These are phyloP conservation scores for Monosporascus sp. DNA, from an alignment of 2,329 filamentous ascomycete genomes.

Conservation along the genomic window DNA sequence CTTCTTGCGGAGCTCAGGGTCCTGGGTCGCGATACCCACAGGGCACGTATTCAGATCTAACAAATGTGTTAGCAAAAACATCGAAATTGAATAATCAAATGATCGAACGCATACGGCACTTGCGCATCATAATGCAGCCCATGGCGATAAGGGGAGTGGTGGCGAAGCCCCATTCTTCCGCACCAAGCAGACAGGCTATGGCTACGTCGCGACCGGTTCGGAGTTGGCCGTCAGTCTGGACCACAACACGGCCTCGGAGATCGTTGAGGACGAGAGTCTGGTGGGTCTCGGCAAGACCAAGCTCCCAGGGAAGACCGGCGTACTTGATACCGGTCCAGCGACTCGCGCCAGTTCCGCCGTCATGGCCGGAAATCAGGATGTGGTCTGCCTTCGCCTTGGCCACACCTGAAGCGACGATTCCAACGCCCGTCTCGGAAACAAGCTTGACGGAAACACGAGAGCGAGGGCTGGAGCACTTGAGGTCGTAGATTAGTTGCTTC, in stretches of 20 bases:
- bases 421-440: slow-evolving; percentile 93
- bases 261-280: slow-evolving; percentile 95
- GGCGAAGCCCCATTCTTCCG: slow-evolving; percentile 97
- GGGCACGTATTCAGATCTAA: slow-evolving; percentile 67
- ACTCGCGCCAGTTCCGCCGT: slow-evolving; percentile 93
- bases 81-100: background rate
- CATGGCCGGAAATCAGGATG: slow-evolving; percentile 93
- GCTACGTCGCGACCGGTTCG: slow-evolving; percentile 90
- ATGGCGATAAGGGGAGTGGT: slow-evolving; percentile 93
- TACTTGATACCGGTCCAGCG: slow-evolving; percentile 99
- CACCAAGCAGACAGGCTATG: slow-evolving; percentile 89
- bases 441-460: slow-evolving; percentile 94
- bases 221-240: slow-evolving; percentile 93
- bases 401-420: slow-evolving; percentile 95
- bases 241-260: slow-evolving; percentile 88
- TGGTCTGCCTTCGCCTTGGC: slow-evolving; percentile 97
- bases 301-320: slow-evolving; percentile 91
- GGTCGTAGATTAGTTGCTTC: slow-evolving; percentile 95
- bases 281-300: slow-evolving; percentile 94
- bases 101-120: slow-evolving; percentile 46
- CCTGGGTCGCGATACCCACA: slow-evolving; percentile 92
- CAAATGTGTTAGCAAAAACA: slow-evolving; percentile 6
- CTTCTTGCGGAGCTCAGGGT: slow-evolving; percentile 90
- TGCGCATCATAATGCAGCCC: slow-evolving; percentile 94
- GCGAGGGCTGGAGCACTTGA: slow-evolving; percentile 93